phyloP scores from a whole-genome alignment of 1,139 yeast genomes.

The Scheffersomyces titani region DNA sequence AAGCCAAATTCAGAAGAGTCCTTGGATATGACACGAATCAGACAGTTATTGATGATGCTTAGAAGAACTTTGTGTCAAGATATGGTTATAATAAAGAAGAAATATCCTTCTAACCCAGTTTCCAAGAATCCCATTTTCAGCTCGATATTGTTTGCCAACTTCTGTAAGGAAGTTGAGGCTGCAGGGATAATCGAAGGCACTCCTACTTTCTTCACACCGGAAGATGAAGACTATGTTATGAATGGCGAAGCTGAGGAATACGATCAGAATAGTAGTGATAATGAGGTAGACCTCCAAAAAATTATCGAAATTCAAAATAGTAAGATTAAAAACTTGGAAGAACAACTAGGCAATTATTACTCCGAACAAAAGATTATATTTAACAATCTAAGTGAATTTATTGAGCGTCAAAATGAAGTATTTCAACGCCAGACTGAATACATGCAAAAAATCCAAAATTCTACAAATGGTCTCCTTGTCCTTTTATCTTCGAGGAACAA shows the following conservation, averaged over 20 bases:
- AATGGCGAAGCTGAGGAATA: not conserved
- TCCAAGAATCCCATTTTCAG: conserved; percentile 31
- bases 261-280: not conserved
- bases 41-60: conserved; percentile 20
- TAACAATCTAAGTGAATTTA: conserved; percentile 15
- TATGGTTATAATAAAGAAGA: conserved; percentile 28
- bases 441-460: conserved; percentile 19
- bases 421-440: conserved; percentile 20
- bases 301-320: conserved; percentile 6
- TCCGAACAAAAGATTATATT: conserved; percentile 17
- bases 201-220: conserved; percentile 1
- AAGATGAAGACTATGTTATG: not conserved
- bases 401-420: conserved; percentile 20
- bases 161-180: conserved; percentile 16
- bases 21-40: conserved; percentile 10
- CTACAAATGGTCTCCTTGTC: conserved; percentile 22
- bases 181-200: conserved; percentile 8
- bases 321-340: conserved; percentile 15
- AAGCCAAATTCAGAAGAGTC: conserved; percentile 6
- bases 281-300: conserved; percentile 3
- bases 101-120: conserved; percentile 29
- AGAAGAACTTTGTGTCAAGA: conserved; percentile 33
- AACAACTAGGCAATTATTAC: conserved; percentile 16
- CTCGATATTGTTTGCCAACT: conserved; percentile 20
- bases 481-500: conserved; percentile 17